Evolutionary conservation across 2,329 filamentous ascomycete species (phyloP).

Genomic region (Raffaelea albimanens): DNA sequence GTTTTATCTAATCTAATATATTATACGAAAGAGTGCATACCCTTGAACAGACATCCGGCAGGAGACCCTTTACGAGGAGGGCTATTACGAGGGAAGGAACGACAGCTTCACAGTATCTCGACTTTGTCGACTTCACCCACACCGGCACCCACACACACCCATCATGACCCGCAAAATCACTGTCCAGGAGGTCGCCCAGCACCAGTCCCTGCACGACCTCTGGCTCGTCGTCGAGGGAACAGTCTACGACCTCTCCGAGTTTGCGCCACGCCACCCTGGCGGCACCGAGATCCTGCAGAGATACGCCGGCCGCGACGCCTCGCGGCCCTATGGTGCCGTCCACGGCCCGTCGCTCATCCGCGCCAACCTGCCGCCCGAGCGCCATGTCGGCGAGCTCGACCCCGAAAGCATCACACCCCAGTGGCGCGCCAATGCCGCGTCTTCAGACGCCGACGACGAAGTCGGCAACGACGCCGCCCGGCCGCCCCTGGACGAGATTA

Average conservation of each 20-base stretch:
- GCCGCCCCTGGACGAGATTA: slow-evolving; percentile 10
- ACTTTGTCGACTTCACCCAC: too few species aligned
- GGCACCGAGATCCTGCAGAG: slow-evolving; percentile 33
- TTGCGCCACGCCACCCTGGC: slow-evolving; percentile 36
- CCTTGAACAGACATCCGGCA: too few species aligned
- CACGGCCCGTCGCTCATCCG: slow-evolving; percentile 34
- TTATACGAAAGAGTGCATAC: too few species aligned
- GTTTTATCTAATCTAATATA: too few species aligned
- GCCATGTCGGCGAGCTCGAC: slow-evolving; percentile 39
- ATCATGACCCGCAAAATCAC: neutral
- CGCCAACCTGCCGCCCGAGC: slow-evolving; percentile 31
- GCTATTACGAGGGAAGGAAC: too few species aligned
- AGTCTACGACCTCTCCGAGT: slow-evolving; percentile 62
- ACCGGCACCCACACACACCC: too few species aligned
- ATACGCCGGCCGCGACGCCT: slow-evolving; percentile 44
- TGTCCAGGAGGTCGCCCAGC: slow-evolving; percentile 30
- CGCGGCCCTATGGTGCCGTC: slow-evolving; percentile 38
- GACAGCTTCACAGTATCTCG: too few species aligned
- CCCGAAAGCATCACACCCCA: slow-evolving; percentile 21
- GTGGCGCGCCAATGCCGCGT: slow-evolving; percentile 8
- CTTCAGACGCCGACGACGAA: slow-evolving; percentile 8
- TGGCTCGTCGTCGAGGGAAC: slow-evolving; percentile 62
- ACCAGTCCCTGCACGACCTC: slow-evolving; percentile 36
- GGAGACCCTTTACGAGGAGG: too few species aligned
- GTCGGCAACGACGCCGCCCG: neutral